Evolutionary conservation across 768 basidiomycete species (phyloP).

Genomic region (Amanita molliuscula): DNA sequence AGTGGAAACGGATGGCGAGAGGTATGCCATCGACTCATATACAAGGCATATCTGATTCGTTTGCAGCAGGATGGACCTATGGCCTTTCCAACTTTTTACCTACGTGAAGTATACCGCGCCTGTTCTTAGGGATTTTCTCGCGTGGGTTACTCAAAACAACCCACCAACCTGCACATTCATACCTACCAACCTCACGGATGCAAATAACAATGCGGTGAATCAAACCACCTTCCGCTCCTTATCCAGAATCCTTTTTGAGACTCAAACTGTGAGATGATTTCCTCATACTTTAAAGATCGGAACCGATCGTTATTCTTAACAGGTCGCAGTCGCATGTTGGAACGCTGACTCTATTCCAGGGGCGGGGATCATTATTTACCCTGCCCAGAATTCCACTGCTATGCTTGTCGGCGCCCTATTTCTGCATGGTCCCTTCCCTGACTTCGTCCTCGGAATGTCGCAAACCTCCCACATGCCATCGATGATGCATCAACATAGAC

Average conservation of each 20-base stretch:
- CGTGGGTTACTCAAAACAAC: slow-evolving; percentile 37
- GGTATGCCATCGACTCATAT: slow-evolving; percentile 30
- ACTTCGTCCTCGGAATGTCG: slow-evolving; percentile 26
- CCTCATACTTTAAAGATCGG: background rate
- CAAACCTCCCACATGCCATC: slow-evolving; percentile 18
- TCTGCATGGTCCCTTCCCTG: slow-evolving; percentile 35
- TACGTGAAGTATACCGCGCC: slow-evolving; percentile 31
- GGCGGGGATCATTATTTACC: slow-evolving; percentile 43
- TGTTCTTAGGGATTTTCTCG: slow-evolving; percentile 34
- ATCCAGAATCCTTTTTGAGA: slow-evolving; percentile 39
- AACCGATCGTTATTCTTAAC: background rate
- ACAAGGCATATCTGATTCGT: slow-evolving; percentile 15
- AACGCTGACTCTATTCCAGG: slow-evolving; percentile 32
- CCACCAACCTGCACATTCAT: slow-evolving; percentile 53
- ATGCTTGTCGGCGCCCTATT: slow-evolving; percentile 43
- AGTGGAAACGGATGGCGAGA: slow-evolving; percentile 64
- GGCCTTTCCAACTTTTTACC: slow-evolving; percentile 41
- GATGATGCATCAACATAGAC: slow-evolving; percentile 18
- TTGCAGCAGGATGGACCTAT: slow-evolving; percentile 40
- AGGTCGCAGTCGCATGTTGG: slow-evolving; percentile 48
- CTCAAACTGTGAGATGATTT: slow-evolving; percentile 34
- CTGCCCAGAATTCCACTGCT: slow-evolving; percentile 39
- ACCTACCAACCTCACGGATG: slow-evolving; percentile 46
- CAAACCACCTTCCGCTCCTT: slow-evolving; percentile 43
- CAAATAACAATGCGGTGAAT: slow-evolving; percentile 38